Evolutionary conservation across 129 eudicot genomes (phyloP), one percentile per base, ranked within the genome.

Genomic region (Erigeron canadensis): DNA sequence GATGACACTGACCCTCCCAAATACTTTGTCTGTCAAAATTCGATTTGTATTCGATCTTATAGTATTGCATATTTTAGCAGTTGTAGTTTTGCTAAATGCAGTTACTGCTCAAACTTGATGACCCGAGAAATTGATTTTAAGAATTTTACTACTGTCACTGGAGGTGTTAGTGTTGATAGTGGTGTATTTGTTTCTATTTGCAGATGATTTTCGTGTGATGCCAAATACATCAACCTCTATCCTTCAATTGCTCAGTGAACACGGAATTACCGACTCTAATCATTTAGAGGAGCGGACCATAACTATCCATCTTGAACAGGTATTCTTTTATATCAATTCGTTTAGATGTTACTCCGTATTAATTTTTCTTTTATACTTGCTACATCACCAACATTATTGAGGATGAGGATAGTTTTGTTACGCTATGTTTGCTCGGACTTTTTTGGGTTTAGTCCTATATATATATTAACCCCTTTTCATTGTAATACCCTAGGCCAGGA

Each of bases 1-100:
- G 55, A 68, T 8, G 77, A 62, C 22, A 69, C 73, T n/a, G n/a
- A 62, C 10, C 73, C 73, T 2, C 39, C 15, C 8, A 69, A 67
- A 3, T 48, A 46, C 51, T 72, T 65, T 2, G 0, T 16, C 21
- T 72, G 75, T 66, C 8, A 1, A 15, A 46, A n/a, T 3, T 4
- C 1, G 34, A 34, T 6, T 2, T 19, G 0, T 2, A 13, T 2
- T 4, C 5, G 1, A 3, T 48, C n/a, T n/a, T n/a, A n/a, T n/a
- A n/a, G n/a, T n/a, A n/a, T n/a, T n/a, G 13, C 13, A 44, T 7
- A 44, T 44, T 44, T 44, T 44, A 44, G 48, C 11, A 44, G 11
- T 6, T 44, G 48, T 44, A 44, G 11, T 13, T 7, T 44, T 44
- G 8, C 48, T 44, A 10, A n/a, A 55, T 55, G 62, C 7, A 19